Evolutionary conservation across 2,329 filamentous ascomycete species (phyloP), one percentile per base, ranked within the genome.

Genomic region (Proliferodiscus dingleyae): DNA sequence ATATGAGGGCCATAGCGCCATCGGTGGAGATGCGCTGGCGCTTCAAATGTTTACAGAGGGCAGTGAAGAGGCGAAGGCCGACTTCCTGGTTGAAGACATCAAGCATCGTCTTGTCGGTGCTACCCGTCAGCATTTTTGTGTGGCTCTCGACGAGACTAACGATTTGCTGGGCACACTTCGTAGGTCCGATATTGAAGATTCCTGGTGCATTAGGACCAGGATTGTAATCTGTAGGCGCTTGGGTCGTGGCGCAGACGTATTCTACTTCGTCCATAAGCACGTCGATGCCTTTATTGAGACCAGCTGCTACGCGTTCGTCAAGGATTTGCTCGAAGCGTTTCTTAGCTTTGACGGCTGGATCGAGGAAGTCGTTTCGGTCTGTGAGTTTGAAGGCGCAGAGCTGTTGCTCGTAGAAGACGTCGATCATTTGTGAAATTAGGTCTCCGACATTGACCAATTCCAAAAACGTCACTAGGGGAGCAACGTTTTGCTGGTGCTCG

Each of bases 71-170:
- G 21, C 93, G 85, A 53, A 96, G 78, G 1, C 93, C 93, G 21
- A 98, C 91, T 70, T 98, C 93, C 67, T 93, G 89, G 66, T 95
- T 96, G 74, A 98, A 98, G 11, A 98, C 93, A 62, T 98, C 93
- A 21, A 98, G 82, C 76, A 95, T 95, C 51, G 88, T 91, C 72
- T 98, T 98, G 64, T 98, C 93, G 1, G 91, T 97, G 63, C 88
- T 95, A 51, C 93, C 93, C 3, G 87, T 80, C 10, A 98, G 76
- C 89, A 98, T 96, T 62, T 78, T 81, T 1, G 90, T 97, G 65
- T 98, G 93, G 13, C 85, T 85, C 18, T 83, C 84, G 11, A 97
- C 87, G 32, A 97, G 80, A 33, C 89, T 83, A 21, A 95, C 87
- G 40, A 98, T 83, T 42, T 84, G 83, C 53, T 72, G 75, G 4